Evolutionary conservation across 2,329 filamentous ascomycete species (phyloP), one percentile per base, ranked within the genome.

Genomic region (Aschersonia sp.): DNA sequence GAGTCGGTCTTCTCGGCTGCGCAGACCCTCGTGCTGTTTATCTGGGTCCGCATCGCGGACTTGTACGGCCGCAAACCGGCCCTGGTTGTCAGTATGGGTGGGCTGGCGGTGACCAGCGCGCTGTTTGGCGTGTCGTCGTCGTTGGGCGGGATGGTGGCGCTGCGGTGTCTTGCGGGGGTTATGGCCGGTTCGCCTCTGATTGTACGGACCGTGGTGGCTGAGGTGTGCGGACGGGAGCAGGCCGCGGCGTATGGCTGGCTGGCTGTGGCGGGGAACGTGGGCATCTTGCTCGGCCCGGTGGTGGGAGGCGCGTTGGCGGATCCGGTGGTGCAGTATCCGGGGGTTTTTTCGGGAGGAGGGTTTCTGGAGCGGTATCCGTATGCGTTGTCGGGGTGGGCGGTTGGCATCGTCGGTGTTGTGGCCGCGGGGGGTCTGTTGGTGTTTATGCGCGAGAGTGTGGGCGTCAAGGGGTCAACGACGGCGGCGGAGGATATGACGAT

Each of bases 11-110:
- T 89, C 65, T 85, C 80, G 3, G 65, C 83, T 5, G 84, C 82
- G 0, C 85, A 89, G 62, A 87, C 87, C 73, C 48, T 77, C n/a
- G 74, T 89, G 50, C 86, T 91, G 78, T 75, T 91, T 30, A 66
- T 72, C 52, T 91, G 86, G 82, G 84, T 84, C 45, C 70, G 68
- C 7, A 58, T 66, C 2, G 58, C 66, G 3, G 86, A 92, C 62
- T 72, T 75, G 5, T 63, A 81, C 40, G 85, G 86, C 32, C 75
- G 86, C 43, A 87, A 86, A 53, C 84, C 85, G 0, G 73, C 87
- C 1, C 73, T 92, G 9, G 72, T 89, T 2, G 67, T 72, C 55
- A 85, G 81, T 0, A 65, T 89, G 5, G 55, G 72, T 10, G 86
- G 85, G 41, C 73, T 87, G 40, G 65, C 75, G 1, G 48, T 80